A percentile compares a stretch with the other conserved stretches of the same genome.
Evolutionary conservation across 2,329 filamentous ascomycete genomes (phyloP).

Genomic region (Pezizomycotina sp.): DNA sequence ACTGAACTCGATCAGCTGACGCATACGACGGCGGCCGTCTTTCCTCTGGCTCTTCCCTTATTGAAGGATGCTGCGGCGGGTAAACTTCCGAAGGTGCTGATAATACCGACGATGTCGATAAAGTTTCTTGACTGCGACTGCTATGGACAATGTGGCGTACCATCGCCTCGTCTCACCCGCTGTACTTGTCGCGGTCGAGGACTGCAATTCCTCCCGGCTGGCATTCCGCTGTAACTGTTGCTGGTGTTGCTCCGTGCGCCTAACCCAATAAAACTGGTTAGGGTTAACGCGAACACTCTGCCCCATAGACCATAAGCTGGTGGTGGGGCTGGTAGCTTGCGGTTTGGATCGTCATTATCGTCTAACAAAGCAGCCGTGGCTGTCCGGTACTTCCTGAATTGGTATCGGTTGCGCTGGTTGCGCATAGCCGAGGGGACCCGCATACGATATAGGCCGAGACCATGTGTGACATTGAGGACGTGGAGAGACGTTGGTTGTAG

Average conservation of each 20-base stretch:
- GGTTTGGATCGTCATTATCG: conserved; percentile 40
- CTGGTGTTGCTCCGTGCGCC: conserved; percentile 14
- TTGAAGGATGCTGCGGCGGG: too few relatives aligned
- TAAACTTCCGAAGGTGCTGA: too few relatives aligned
- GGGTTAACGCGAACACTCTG: conserved; percentile 25
- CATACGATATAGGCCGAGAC: conserved; percentile 33
- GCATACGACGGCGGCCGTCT: conserved; percentile 23
- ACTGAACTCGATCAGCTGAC: conserved; percentile 20
- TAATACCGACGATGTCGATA: too few relatives aligned
- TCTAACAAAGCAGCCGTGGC: conserved; percentile 43
- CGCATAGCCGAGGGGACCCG: conserved; percentile 47
- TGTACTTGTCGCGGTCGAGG: too few relatives aligned
- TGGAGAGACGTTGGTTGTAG: conserved; percentile 26
- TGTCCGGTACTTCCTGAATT: conserved; percentile 57
- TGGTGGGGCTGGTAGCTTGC: conserved; percentile 45
- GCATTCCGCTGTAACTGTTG: conserved; percentile 10
- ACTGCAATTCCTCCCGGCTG: too few relatives aligned
- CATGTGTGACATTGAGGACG: conserved; percentile 27
- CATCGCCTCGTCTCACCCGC: too few relatives aligned
- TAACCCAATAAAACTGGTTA: conserved; percentile 24
- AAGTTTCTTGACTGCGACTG: too few relatives aligned
- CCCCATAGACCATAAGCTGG: conserved; percentile 8
- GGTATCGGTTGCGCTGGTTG: conserved; percentile 58
- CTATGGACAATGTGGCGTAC: too few relatives aligned
- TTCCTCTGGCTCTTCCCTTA: too few relatives aligned